Percentiles rank a stretch among this genome's conserved stretches.
These are phyloP conservation scores for Papilionanthe hybrid DNA, from an alignment of 116 monocot genomes.

Conservation along the genomic window DNA sequence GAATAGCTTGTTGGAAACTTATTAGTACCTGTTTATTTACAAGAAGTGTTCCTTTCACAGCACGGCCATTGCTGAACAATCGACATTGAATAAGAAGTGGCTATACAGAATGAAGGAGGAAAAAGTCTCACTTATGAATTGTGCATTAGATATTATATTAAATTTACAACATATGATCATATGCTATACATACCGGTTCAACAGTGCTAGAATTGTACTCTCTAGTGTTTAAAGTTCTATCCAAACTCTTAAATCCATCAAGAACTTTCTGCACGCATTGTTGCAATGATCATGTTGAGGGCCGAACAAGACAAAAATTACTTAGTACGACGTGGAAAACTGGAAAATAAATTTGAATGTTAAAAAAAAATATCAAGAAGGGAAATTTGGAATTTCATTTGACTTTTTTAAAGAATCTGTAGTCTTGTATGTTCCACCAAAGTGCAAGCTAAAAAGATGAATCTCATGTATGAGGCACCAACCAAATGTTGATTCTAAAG, in stretches of 20 bases:
- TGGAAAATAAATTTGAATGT: too few relatives aligned
- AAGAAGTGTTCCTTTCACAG: constrained; percentile 71
- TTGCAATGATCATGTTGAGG: neutral
- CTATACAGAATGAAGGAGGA: constrained; percentile 17
- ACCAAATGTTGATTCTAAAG: too few relatives aligned
- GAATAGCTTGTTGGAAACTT: neutral
- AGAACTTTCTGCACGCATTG: constrained; percentile 12
- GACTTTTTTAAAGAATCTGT: too few relatives aligned
- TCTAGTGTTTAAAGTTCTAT: constrained; percentile 5
- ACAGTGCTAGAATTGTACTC: neutral
- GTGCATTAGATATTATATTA: neutral
- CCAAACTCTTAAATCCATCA: constrained; percentile 12
- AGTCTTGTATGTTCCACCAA: too few relatives aligned
- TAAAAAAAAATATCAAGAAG: too few relatives aligned
- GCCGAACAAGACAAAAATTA: neutral
- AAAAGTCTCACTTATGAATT: neutral
- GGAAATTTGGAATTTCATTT: too few relatives aligned
- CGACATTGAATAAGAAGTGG: constrained; percentile 69
- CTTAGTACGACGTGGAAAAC: too few relatives aligned
- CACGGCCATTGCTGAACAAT: constrained; percentile 61
- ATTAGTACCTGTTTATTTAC: constrained; percentile 42
- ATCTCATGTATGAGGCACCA: too few relatives aligned
- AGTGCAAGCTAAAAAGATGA: too few relatives aligned
- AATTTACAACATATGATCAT: neutral
- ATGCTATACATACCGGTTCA: constrained; percentile 25